Conservation (phyloP, 179 eudicot species). For the Monotropa hypopitys region DNA sequence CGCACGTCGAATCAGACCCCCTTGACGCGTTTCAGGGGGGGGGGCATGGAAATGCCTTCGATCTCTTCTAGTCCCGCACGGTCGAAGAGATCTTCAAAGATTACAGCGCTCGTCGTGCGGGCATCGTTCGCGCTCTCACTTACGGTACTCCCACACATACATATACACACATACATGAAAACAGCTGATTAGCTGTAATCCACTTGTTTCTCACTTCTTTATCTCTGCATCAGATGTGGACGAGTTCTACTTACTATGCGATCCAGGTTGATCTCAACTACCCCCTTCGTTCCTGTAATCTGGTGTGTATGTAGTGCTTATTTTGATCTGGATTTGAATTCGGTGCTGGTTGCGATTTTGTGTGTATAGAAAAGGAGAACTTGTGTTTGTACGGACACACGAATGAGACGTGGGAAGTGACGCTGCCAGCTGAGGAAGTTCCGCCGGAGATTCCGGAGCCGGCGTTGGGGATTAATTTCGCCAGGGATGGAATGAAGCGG, state of each 20-base stretch:
- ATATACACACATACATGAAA: background rate
- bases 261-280: constrained; percentile 6
- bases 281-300: background rate
- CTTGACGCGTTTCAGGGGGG: background rate
- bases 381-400: constrained; percentile 5
- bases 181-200: background rate
- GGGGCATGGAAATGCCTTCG: constrained; percentile 7
- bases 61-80: background rate
- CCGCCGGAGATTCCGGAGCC: constrained; percentile 6
- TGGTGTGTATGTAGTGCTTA: no score
- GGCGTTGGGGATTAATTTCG: constrained; percentile 5
- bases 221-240: constrained; percentile 5
- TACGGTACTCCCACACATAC: background rate
- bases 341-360: background rate
- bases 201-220: background rate
- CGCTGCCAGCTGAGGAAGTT: constrained; percentile 5
- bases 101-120: constrained; percentile 4
- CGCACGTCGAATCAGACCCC: background rate
- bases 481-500: background rate
- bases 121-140: constrained; percentile 8
- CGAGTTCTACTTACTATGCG: constrained; percentile 3
- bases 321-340: background rate
- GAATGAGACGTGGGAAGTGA: constrained; percentile 4
- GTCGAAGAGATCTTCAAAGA: constrained; percentile 5
- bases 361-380: constrained; percentile 2